Base-by-base conservation (phyloP, 225 moss, liverwort and hornwort genomes). In the Neckera pumila region DNA sequence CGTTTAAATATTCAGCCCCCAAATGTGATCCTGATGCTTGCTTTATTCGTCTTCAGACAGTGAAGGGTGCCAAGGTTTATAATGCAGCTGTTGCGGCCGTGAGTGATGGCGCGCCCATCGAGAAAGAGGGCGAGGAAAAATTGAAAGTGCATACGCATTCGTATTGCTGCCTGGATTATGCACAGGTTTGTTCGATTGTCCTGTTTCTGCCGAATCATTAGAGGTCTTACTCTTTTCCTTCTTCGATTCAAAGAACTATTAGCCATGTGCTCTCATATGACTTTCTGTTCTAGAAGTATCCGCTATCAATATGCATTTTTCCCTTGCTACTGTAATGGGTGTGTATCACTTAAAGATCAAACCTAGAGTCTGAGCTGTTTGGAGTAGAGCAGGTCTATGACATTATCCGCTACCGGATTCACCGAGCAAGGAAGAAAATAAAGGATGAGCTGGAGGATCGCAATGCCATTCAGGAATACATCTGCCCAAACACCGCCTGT, bases 401-500 rank as follows among this genome's bases (percentile, higher is more conserved):
- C 87, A 96, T 97, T 89, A 95, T 99, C 86, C 97, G 97, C 17
- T 99, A 99, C 86, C 95, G 99, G 58, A 99, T 99, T 91, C 97
- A 97, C 88, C 96, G 99, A 80, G 96, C 96, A 78, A 96, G 96
- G 92, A 99, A 97, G 92, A 99, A 99, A 92, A 96, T 99, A 79
- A 99, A 97, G 87, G 97, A 99, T 91, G 96, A 99, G 90, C 88
- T 99, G 93, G 97, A 99, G 90, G 99, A 99, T 90, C 92, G 99
- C 89, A 97, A 99, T 88, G 96, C 99, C 65, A 93, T 99, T 86
- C 99, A 99, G 87, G 99, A 99, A 88, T 99, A 99, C 88, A 91
- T 99, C 88, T 99, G 99, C 91, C 97, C 99, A 75, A 94, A 96
- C 86, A 84, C 93, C 58, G 90, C 91, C 43, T 99, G 99, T 94